Evolutionary conservation across 345 rosid genomes (phyloP).

Genomic region (Bruguiera parviflora): DNA sequence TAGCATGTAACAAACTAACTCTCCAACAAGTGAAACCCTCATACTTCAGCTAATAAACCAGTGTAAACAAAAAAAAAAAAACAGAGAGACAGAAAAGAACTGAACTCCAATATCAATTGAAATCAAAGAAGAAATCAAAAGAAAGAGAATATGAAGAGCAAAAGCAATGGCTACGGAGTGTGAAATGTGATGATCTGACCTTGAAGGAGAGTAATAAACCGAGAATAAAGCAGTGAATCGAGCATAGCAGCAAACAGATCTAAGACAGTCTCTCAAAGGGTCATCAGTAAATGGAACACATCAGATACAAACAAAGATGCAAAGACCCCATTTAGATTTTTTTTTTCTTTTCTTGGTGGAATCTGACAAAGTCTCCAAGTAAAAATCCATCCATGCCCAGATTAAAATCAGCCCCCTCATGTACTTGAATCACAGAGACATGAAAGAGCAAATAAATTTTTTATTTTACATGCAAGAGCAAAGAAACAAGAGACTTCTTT

Average conservation of each 20-base stretch:
- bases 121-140: slow-evolving; percentile 1
- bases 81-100: slow-evolving; percentile 17
- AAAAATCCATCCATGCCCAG: slow-evolving; percentile 29
- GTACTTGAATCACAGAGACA: slow-evolving; percentile 47
- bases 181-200: slow-evolving; percentile 70
- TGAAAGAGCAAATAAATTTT: slow-evolving; percentile 12
- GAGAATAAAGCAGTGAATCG: slow-evolving; percentile 53
- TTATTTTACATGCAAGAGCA: background rate
- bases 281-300: slow-evolving; percentile 53
- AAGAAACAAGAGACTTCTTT: background rate
- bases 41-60: slow-evolving; percentile 6
- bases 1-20: background rate
- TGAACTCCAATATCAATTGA: slow-evolving; percentile 17
- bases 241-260: slow-evolving; percentile 64
- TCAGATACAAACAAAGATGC: slow-evolving; percentile 44
- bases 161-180: slow-evolving; percentile 15
- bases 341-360: slow-evolving; percentile 25
- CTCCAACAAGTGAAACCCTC: slow-evolving; percentile 15
- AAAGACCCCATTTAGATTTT: slow-evolving; percentile 39
- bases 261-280: slow-evolving; percentile 36
- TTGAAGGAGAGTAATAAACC: slow-evolving; percentile 32
- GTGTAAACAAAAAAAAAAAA: background rate
- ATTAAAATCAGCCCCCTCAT: slow-evolving; percentile 29
- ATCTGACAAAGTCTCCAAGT: slow-evolving; percentile 63
- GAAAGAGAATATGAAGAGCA: background rate